Evolutionary conservation across 2,329 filamentous ascomycete species (phyloP), one percentile per base, ranked within the genome.

Genomic region (Fusarium humuli): DNA sequence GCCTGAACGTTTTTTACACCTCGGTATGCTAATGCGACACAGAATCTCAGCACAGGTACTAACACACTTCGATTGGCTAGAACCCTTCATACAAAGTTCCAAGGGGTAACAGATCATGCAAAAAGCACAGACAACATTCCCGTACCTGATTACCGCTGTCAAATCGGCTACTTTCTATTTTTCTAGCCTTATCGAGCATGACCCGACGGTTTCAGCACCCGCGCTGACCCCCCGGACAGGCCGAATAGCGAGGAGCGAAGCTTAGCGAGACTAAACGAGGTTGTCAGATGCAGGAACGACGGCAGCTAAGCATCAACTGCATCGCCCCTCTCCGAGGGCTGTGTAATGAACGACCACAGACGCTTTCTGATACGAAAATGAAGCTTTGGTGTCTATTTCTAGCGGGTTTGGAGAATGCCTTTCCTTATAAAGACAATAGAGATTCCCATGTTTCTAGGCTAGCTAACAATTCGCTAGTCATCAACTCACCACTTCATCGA

Each of bases 231-330:
- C 16, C 3, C 11, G 7, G 22, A 2, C 11, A 23, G 23, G 11
- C 45, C 23, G 14, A 11, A 6, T 0, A 1, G 8, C 1, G 12
- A 5, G 6, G 34, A 63, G 32, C 60, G 47, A 62, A 16, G 22
- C 45, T 62, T 22, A 56, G 20, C 61, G 61, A 63, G 23, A 14
- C 13, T 63, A 42, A 63, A 63, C 60, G 60, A 63, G 22, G 22
- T 3, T n/a, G 13, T 14, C 18, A 4, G 9, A 27, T 8, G 22
- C 18, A 40, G 48, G 48, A n/a, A 32, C n/a, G 11, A 20, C 9
- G 4, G 7, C 0, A 37, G 3, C 18, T 23, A 23, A 23, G 23
- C 23, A 23, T 23, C 23, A 23, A 23, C 23, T 37, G 34, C 18
- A 37, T 37, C 10, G 34, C 34, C 34, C 18, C 1, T n/a, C 0